phyloP scores from a whole-genome alignment of 75 land plant species.

The Chamaecyparis obtusa region DNA sequence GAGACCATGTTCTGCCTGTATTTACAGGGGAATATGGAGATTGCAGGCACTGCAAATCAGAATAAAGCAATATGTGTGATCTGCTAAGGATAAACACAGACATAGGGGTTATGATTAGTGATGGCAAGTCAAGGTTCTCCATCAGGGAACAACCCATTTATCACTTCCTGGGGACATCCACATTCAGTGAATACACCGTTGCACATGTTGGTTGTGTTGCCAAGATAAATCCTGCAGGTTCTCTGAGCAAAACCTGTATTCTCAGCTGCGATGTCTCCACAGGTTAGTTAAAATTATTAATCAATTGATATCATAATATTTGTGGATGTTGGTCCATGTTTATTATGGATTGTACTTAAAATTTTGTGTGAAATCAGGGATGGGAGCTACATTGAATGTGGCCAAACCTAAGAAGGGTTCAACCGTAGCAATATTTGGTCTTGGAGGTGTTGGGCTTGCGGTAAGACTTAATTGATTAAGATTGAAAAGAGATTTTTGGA shows the following conservation, averaged over 20 bases:
- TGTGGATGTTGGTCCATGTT: too few relatives aligned
- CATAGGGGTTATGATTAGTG: conserved; percentile 26
- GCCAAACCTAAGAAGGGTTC: conserved; percentile 47
- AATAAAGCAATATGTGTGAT: conserved; percentile 39
- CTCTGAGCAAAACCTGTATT: conserved; percentile 55
- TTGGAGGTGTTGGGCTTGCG: conserved; percentile 38
- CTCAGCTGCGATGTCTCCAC: conserved; percentile 58
- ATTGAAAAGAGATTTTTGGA: too few relatives aligned
- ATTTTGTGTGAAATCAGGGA: conserved; percentile 17
- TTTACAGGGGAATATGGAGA: conserved; percentile 46
- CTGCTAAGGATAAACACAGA: conserved; percentile 14
- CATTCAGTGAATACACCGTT: conserved; percentile 73
- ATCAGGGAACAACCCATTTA: conserved; percentile 22
- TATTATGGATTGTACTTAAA: too few relatives aligned
- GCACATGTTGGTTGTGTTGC: conserved; percentile 48
- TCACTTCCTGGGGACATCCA: conserved; percentile 47
- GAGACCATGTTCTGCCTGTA: conserved; percentile 44
- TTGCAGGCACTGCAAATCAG: conserved; percentile 37
- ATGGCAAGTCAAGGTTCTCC: conserved; percentile 24
- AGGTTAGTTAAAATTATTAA: too few relatives aligned
- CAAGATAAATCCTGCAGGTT: conserved; percentile 48
- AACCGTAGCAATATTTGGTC: conserved; percentile 53
- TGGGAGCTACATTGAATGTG: conserved; percentile 46
- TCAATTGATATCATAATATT: too few relatives aligned
- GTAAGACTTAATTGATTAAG: not conserved